Percentiles rank a stretch among this genome's conserved stretches.
phyloP scores from a whole-genome alignment of 2,329 filamentous ascomycete genomes.

The Colletotrichum gigasporum region DNA sequence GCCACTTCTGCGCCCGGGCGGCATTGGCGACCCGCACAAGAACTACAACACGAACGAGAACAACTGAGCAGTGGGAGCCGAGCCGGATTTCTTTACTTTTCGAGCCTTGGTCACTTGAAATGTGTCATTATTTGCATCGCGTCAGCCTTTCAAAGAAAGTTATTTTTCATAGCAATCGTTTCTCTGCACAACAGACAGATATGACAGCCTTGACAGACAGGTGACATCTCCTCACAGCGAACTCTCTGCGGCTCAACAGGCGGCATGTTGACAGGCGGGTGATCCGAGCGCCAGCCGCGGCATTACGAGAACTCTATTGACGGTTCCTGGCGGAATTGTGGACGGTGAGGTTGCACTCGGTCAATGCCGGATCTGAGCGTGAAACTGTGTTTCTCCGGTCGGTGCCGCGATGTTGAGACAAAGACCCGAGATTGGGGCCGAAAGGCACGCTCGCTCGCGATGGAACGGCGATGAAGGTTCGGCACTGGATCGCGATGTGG shows the following conservation, averaged over 20 bases:
- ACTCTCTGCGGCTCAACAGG: background rate
- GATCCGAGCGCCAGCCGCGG: background rate
- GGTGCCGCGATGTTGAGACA: background rate
- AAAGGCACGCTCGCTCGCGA: no score
- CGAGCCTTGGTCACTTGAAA: background rate
- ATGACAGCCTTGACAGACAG: background rate
- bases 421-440: background rate
- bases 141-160: background rate
- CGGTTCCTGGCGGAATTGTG: background rate
- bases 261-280: background rate
- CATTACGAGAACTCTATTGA: background rate
- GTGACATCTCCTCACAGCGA: background rate
- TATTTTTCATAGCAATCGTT: background rate
- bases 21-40: conserved; percentile 56
- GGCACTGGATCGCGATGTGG: no score
- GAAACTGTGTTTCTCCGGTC: conserved; percentile 1
- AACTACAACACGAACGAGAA: conserved; percentile 46
- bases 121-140: background rate
- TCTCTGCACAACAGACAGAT: background rate
- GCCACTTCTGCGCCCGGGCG: conserved; percentile 59
- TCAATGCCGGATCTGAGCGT: conserved; percentile 3
- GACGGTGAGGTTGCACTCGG: background rate
- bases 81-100: background rate
- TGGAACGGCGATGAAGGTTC: no score
- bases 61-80: background rate